Percentiles rank a stretch among this genome's conserved stretches.
Conservation (phyloP, 768 basidiomycete species). For the Daedaleopsis nitida region DNA sequence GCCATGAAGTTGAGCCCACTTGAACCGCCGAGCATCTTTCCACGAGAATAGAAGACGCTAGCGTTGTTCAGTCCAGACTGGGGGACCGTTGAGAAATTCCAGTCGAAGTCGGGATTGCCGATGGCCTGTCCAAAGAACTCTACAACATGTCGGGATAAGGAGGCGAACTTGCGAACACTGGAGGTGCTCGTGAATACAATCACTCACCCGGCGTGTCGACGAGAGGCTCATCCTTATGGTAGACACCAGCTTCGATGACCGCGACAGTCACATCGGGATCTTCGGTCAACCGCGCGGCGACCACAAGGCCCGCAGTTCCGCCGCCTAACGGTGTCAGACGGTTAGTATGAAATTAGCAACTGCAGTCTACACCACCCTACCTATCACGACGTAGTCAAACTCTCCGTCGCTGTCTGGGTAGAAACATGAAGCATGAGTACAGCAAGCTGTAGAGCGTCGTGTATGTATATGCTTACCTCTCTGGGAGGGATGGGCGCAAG, state of each 20-base stretch:
- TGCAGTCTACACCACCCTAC: too few relatives aligned
- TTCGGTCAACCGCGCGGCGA: conserved; percentile 41
- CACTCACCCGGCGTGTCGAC: conserved; percentile 5
- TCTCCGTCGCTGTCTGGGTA: too few relatives aligned
- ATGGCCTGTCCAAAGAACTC: conserved; percentile 51
- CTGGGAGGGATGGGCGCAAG: too few relatives aligned
- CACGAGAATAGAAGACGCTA: conserved; percentile 51
- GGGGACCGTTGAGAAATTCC: conserved; percentile 47
- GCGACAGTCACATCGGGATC: conserved; percentile 36
- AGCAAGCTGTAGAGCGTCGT: too few relatives aligned
- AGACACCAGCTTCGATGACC: conserved; percentile 33
- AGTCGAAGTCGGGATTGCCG: conserved; percentile 47
- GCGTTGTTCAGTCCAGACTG: conserved; percentile 45
- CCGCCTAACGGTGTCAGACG: background rate
- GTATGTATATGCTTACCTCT: too few relatives aligned
- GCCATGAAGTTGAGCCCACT: conserved; percentile 68
- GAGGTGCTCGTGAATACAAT: too few relatives aligned
- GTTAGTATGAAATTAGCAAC: too few relatives aligned
- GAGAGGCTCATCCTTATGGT: conserved; percentile 5
- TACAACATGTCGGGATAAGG: conserved; percentile 38
- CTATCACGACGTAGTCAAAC: too few relatives aligned
- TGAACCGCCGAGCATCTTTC: conserved; percentile 65
- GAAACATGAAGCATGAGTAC: too few relatives aligned
- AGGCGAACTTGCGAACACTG: conserved; percentile 11
- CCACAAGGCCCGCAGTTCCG: conserved; percentile 37